A percentile compares a stretch with the other conserved stretches of the same genome.
phyloP scores from a whole-genome alignment of 2,329 filamentous ascomycete species.

The Fusarium nelsonii region DNA sequence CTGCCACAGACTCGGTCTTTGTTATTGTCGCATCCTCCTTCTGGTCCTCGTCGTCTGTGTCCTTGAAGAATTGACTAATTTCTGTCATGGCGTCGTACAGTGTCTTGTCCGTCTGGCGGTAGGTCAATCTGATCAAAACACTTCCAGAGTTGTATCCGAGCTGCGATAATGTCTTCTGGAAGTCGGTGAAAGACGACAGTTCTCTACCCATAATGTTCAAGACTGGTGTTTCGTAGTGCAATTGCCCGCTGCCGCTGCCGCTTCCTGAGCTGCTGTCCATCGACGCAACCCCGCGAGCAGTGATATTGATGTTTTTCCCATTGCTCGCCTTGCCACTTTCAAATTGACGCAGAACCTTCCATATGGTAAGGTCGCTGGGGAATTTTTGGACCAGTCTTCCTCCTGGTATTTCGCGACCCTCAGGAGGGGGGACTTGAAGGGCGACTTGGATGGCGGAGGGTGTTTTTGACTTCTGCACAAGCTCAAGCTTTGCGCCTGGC shows the following conservation, averaged over 20 bases:
- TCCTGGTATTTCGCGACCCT: slow-evolving; percentile 71
- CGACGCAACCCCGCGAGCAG: slow-evolving; percentile 80
- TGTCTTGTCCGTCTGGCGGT: slow-evolving; percentile 80
- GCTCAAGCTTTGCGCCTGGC: slow-evolving; percentile 90
- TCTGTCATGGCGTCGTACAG: slow-evolving; percentile 87
- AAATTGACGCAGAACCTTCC: slow-evolving; percentile 90
- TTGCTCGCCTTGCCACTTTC: slow-evolving; percentile 78
- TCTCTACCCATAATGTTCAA: slow-evolving; percentile 87
- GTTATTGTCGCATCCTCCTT: slow-evolving; percentile 15
- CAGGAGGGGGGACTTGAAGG: slow-evolving; percentile 82
- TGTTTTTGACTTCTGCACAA: slow-evolving; percentile 87
- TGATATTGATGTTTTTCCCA: slow-evolving; percentile 79
- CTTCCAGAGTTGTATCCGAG: slow-evolving; percentile 89
- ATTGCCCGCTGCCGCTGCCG: slow-evolving; percentile 76
- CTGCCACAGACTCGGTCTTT: slow-evolving; percentile 17
- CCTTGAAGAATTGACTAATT: slow-evolving; percentile 80
- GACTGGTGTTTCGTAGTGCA: slow-evolving; percentile 90
- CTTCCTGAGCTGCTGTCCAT: slow-evolving; percentile 64
- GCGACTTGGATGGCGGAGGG: slow-evolving; percentile 88
- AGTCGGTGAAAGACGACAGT: slow-evolving; percentile 79
- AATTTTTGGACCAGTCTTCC: slow-evolving; percentile 86
- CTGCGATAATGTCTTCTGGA: slow-evolving; percentile 90
- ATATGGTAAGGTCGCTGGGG: slow-evolving; percentile 87
- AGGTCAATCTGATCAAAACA: slow-evolving; percentile 81
- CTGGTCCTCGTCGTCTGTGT: slow-evolving; percentile 54